Conservation (phyloP, 139 green algal species). For the Volvox africanus region DNA sequence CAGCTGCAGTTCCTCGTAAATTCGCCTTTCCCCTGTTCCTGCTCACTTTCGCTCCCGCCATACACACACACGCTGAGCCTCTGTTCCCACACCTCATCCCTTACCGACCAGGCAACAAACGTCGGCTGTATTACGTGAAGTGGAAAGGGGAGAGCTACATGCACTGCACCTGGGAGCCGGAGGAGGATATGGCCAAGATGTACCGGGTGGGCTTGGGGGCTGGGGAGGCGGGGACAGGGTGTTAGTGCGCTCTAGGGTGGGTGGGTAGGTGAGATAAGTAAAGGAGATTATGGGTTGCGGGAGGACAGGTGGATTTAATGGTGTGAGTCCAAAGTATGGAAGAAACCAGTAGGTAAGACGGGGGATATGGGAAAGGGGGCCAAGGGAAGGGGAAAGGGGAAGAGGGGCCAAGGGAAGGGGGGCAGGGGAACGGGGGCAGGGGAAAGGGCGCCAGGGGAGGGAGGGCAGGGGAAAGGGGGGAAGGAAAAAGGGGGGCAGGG, state of each 20-base stretch:
- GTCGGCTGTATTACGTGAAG: slow-evolving; percentile 75
- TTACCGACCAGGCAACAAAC: not conserved
- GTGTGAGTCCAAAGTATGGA: no score
- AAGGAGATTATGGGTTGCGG: not conserved
- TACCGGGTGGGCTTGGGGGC: slow-evolving; percentile 13
- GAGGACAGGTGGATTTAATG: no score
- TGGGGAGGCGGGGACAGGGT: not conserved
- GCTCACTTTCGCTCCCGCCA: no score
- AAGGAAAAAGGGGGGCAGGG: no score
- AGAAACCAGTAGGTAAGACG: not conserved
- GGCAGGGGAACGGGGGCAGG: not conserved
- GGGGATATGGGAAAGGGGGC: not conserved
- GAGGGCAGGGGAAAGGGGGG: not conserved
- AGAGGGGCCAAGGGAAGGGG: no score
- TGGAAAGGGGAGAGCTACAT: slow-evolving; percentile 72
- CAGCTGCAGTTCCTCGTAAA: no score
- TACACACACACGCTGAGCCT: no score
- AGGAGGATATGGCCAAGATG: slow-evolving; percentile 50
- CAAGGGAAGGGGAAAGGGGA: no score
- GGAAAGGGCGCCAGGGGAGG: not conserved
- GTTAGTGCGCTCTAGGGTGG: not conserved
- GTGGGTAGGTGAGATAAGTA: not conserved
- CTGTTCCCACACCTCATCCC: not conserved
- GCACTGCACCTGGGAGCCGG: slow-evolving; percentile 74
- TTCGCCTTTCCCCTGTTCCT: no score